Evolutionary conservation across 768 basidiomycete genomes (phyloP).

Genomic region (Hygrophorus russula): DNA sequence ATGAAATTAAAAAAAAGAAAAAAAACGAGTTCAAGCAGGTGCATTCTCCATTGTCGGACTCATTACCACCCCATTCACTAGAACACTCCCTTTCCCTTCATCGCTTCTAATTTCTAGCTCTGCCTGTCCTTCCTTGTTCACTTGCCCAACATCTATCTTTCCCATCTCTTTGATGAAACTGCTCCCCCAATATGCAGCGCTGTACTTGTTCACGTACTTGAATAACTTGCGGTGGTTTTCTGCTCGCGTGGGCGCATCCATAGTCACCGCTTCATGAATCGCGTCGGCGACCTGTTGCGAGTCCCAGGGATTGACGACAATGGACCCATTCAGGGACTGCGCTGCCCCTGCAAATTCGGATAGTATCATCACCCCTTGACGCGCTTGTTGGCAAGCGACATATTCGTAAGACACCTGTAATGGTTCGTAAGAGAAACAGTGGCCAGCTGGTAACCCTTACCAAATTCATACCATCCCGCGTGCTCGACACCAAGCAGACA

Average conservation of each 20-base stretch:
- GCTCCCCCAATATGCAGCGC: slow-evolving; percentile 85
- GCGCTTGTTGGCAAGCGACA: slow-evolving; percentile 86
- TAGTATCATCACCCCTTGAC: slow-evolving; percentile 94
- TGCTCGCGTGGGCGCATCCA: slow-evolving; percentile 70
- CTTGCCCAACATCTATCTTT: slow-evolving; percentile 35
- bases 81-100: slow-evolving; percentile 24
- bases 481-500: slow-evolving; percentile 90
- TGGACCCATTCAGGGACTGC: slow-evolving; percentile 87
- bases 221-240: slow-evolving; percentile 94
- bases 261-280: slow-evolving; percentile 91
- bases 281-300: slow-evolving; percentile 96
- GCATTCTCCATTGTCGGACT: slow-evolving; percentile 10
- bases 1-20: background rate
- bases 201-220: slow-evolving; percentile 94
- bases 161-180: slow-evolving; percentile 84
- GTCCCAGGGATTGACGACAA: slow-evolving; percentile 99
- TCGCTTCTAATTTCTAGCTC: slow-evolving; percentile 23
- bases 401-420: slow-evolving; percentile 96
- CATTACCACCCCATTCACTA: slow-evolving; percentile 25
- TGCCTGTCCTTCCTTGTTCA: slow-evolving; percentile 24
- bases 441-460: slow-evolving; percentile 35
- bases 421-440: slow-evolving; percentile 7
- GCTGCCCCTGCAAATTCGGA: slow-evolving; percentile 98
- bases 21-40: background rate
- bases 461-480: slow-evolving; percentile 97